Conservation (phyloP, 768 basidiomycete genomes). For the Panaeolus cyanescens region DNA sequence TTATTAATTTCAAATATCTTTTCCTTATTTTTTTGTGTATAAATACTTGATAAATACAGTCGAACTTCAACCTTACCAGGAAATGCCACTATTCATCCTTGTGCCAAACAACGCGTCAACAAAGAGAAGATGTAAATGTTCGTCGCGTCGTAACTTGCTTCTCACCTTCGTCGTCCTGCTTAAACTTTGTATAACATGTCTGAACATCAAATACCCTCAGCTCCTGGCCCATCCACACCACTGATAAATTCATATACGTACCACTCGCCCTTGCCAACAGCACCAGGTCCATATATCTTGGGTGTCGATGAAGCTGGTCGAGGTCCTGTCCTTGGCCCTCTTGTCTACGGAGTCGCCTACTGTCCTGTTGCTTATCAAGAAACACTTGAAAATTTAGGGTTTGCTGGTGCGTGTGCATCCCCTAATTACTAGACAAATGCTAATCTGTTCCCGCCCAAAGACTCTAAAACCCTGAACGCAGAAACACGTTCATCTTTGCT, state of each 20-base stretch:
- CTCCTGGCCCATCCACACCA: slow-evolving; percentile 56
- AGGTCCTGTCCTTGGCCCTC: slow-evolving; percentile 92
- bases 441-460: slow-evolving; percentile 39
- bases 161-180: neutral
- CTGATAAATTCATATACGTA: slow-evolving; percentile 75
- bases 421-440: neutral
- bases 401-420: slow-evolving; percentile 66
- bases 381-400: slow-evolving; percentile 77
- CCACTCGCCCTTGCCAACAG: slow-evolving; percentile 72
- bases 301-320: slow-evolving; percentile 99
- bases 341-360: slow-evolving; percentile 96
- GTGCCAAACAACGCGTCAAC: slow-evolving; percentile 17
- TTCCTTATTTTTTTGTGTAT: too few relatives aligned
- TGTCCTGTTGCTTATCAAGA: slow-evolving; percentile 81
- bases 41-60: too few relatives aligned
- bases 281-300: slow-evolving; percentile 82
- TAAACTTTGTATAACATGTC: slow-evolving; percentile 9
- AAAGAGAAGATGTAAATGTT: slow-evolving; percentile 10
- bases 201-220: slow-evolving; percentile 48
- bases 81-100: too few relatives aligned
- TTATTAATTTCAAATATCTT: too few relatives aligned
- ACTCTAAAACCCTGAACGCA: slow-evolving; percentile 88
- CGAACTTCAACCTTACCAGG: too few relatives aligned
- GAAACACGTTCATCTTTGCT: slow-evolving; percentile 69
- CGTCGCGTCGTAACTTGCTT: neutral